Evolutionary conservation across 1,139 yeast genomes (phyloP), one percentile per base, ranked within the genome.

Genomic region (Geotrichum histeridarum): DNA sequence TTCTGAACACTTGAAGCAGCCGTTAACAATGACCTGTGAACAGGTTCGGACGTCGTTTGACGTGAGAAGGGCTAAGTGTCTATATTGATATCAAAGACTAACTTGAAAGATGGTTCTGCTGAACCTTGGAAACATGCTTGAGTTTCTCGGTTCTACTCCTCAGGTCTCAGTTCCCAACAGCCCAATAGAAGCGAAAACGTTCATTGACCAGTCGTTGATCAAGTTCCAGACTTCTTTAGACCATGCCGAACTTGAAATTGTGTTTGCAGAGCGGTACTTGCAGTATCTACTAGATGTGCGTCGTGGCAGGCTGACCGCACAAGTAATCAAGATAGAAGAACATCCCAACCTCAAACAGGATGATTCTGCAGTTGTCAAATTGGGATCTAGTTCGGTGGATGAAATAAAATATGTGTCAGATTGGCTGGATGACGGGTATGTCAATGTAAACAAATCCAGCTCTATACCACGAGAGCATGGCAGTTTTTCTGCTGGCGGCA

Each of bases 141-240:
- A 49, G 38, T 48, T 48, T 22, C 42, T 53, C 32, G 42, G 52
- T 42, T 42, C 55, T 6, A 48, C 55, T 12, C 48, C 48, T 8
- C 55, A 53, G 43, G 38, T 53, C 2, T 38, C 50, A 6, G 22
- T 39, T 15, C 55, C 55, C 6, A 53, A 53, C 46, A 42, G 50
- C 17, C 55, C 55, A n/a, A 15, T 48, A 4, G 45, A 48, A 8
- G 38, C 48, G 33, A 53, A 53, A 32, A 53, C 42, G 9, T 30
- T 43, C 7, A 43, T 53, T 12, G 55, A 53, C 45, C 55, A 48
- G 44, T 44, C 52, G 14, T 42, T 53, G 33, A 8, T 35, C 4
- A 38, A 52, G 45, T 43, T 32, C 31, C 47, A 48, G 31, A 39
- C 51, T 14, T 17, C 52, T 2, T 46, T 53, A n/a, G 55, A 53